Conservation (phyloP, 1,284 basidiomycete genomes). For the Exobasidium rhododendri region DNA sequence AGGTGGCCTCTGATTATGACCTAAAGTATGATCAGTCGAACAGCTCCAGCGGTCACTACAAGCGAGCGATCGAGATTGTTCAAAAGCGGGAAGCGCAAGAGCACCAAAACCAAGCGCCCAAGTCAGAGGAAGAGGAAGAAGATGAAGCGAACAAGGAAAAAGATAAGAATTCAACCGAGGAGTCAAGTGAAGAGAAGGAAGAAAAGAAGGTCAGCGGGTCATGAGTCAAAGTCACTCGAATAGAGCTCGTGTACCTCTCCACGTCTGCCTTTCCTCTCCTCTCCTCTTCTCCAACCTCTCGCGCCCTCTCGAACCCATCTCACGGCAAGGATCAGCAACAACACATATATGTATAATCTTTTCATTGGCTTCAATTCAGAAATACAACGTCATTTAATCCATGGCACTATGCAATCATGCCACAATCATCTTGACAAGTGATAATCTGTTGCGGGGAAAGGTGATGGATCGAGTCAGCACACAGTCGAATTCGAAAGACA, state of each 20-base stretch:
- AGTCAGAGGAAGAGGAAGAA: constrained; percentile 15
- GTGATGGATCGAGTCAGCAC: no score
- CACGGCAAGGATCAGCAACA: no score
- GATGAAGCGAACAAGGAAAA: constrained; percentile 3
- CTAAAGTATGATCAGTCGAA: constrained; percentile 46
- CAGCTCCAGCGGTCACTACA: constrained; percentile 19
- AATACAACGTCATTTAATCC: no score
- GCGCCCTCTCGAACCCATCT: no score
- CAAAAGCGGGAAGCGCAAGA: constrained; percentile 21
- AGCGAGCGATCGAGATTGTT: constrained; percentile 42
- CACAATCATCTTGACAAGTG: background rate
- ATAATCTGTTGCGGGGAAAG: background rate
- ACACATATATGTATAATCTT: no score
- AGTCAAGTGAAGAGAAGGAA: background rate
- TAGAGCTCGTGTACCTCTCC: no score
- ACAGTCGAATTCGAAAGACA: no score
- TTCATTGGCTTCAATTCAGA: no score
- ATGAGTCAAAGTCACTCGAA: background rate
- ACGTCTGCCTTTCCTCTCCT: no score
- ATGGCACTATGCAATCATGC: no score
- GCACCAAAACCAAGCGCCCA: background rate
- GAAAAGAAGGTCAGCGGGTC: background rate
- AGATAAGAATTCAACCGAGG: background rate
- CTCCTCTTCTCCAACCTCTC: no score
- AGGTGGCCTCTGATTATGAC: constrained; percentile 45